A percentile compares a stretch with the other conserved stretches of the same genome.
Conservation (phyloP, 2,329 filamentous ascomycete species). For the Aureobasidium sp. region DNA sequence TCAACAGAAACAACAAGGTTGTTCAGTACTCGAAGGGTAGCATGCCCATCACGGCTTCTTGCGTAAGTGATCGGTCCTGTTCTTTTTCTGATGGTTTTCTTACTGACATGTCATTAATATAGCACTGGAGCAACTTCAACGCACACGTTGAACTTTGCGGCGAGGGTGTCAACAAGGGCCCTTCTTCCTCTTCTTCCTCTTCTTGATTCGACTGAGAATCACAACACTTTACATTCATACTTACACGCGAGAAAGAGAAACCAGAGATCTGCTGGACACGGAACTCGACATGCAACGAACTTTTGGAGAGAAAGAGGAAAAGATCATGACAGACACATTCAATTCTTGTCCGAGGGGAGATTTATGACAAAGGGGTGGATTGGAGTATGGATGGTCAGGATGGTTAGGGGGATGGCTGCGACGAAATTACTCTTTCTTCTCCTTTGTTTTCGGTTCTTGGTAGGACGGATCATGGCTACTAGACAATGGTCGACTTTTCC, state of each 20-base stretch:
- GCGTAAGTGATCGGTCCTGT: constrained; percentile 14
- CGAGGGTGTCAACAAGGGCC: constrained; percentile 20
- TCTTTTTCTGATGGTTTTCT: too few relatives aligned
- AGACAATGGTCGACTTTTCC: neutral
- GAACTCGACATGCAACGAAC: neutral
- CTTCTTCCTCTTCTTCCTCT: neutral
- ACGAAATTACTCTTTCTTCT: neutral
- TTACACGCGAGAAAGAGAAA: neutral
- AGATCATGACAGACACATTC: neutral
- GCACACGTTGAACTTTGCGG: constrained; percentile 31
- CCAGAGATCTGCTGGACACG: neutral
- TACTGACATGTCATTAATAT: neutral
- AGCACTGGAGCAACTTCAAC: constrained; percentile 30
- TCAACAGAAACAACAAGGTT: constrained; percentile 26
- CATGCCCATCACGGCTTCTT: constrained; percentile 24
- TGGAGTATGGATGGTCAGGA: neutral
- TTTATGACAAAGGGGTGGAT: neutral
- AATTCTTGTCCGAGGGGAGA: neutral
- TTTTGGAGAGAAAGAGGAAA: neutral
- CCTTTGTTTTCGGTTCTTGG: neutral
- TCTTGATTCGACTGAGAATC: neutral
- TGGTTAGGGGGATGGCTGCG: neutral
- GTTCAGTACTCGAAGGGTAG: constrained; percentile 24
- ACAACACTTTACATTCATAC: neutral
- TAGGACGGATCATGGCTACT: neutral